Evolutionary conservation across 371 early-diverging fungal species (phyloP).

Genomic region (Mucor racemosus): DNA sequence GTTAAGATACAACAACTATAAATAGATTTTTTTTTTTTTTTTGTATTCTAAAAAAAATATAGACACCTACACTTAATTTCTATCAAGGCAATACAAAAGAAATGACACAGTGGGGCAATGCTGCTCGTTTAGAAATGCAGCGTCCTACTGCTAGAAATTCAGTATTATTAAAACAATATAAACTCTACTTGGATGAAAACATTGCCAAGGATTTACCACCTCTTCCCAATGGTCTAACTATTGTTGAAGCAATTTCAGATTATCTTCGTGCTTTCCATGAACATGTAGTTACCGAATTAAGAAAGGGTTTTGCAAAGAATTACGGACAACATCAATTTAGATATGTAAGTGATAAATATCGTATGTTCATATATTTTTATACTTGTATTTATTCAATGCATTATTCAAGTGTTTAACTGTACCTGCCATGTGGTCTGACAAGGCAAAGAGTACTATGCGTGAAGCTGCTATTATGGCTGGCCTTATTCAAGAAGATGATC

Average conservation of each 20-base stretch:
- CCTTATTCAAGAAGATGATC: conserved; percentile 43
- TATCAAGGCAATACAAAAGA: conserved; percentile 48
- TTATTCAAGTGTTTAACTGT: conserved; percentile 51
- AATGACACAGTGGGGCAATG: conserved; percentile 56
- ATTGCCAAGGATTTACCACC: conserved; percentile 43
- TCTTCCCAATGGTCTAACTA: conserved; percentile 51
- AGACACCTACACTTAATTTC: conserved; percentile 57
- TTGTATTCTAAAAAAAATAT: not conserved
- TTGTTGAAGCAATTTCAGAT: conserved; percentile 53
- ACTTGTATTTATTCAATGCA: not conserved
- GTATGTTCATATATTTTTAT: not conserved
- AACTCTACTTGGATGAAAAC: conserved; percentile 54
- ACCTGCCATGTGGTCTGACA: conserved; percentile 59
- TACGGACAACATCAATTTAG: conserved; percentile 52
- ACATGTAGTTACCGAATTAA: conserved; percentile 42
- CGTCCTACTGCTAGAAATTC: conserved; percentile 37
- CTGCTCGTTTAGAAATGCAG: conserved; percentile 34
- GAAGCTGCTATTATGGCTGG: conserved; percentile 54
- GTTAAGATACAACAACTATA: conserved; percentile 21
- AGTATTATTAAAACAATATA: conserved; percentile 51
- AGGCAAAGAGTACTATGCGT: conserved; percentile 57
- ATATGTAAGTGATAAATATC: conserved; percentile 26
- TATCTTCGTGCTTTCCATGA: conserved; percentile 52
- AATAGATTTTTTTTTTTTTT: not conserved
- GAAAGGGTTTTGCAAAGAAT: conserved; percentile 50